Percentiles rank a stretch among this genome's conserved stretches.
These are phyloP conservation scores for Sambucus nigra DNA, from an alignment of 129 eudicot species.

Conservation along the genomic window DNA sequence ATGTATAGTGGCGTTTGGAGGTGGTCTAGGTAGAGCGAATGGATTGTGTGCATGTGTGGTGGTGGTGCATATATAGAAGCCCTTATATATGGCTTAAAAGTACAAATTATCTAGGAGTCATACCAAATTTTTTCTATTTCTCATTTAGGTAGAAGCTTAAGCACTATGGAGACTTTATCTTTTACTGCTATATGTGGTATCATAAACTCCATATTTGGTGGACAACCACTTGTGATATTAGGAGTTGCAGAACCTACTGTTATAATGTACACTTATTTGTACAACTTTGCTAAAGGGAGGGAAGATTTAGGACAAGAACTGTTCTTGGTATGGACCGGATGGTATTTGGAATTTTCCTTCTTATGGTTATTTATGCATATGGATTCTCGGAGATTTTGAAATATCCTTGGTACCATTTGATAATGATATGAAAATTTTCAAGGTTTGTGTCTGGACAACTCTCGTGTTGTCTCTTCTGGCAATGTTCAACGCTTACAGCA, in stretches of 20 bases:
- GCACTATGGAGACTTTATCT: too few species aligned
- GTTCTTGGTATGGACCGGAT: conserved; percentile 45
- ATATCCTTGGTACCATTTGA: not conserved
- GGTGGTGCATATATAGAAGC: conserved; percentile 16
- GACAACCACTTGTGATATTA: conserved; percentile 39
- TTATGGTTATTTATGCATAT: not conserved
- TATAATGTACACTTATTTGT: too few species aligned
- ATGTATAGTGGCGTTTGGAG: too few species aligned
- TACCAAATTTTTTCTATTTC: conserved; percentile 34
- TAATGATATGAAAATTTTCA: not conserved
- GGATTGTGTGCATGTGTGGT: too few species aligned
- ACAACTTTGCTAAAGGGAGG: conserved; percentile 19
- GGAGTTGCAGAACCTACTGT: too few species aligned
- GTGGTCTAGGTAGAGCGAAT: too few species aligned
- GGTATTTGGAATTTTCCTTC: too few species aligned
- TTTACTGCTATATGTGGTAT: too few species aligned
- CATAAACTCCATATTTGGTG: conserved; percentile 38
- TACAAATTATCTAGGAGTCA: too few species aligned
- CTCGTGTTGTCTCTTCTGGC: conserved; percentile 30
- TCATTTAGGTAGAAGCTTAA: too few species aligned
- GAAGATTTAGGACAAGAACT: conserved; percentile 21
- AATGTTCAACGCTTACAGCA: conserved; percentile 29
- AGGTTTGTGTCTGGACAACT: conserved; percentile 51
- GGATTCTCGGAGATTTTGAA: not conserved
- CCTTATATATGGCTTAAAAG: too few species aligned